Evolutionary conservation across 2,329 filamentous ascomycete species (phyloP), one percentile per base, ranked within the genome.

Genomic region (Diaporthe longicolla): DNA sequence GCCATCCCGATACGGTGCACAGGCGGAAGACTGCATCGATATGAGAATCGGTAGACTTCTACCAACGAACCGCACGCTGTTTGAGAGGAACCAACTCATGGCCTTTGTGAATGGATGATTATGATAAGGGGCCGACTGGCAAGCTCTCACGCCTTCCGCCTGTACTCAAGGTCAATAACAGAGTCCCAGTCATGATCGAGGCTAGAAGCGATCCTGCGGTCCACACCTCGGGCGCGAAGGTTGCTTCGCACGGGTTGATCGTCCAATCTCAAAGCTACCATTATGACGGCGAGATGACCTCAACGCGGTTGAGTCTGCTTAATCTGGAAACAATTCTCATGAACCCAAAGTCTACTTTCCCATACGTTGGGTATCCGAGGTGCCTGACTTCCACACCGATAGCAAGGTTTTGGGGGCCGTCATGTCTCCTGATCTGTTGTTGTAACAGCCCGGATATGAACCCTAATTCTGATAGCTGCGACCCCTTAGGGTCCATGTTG

Each of bases 321-420:
- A 54, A n/a, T 40, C 63, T 8, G 48, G 32, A 37, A 40, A 68
- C 19, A 37, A 11, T 26, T 52, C 3, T 66, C 63, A n/a, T 24
- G 63, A 37, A 66, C 29, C 45, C 63, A 66, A 35, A 66, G 40
- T 19, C 32, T 13, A 52, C 45, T 66, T 66, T 66, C 13, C 63
- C 63, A 66, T 66, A 45, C 29, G 11, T 15, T 10, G 9, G 29
- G 11, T 29, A 50, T 21, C 29, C 13, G 15, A 19, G 10, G 37
- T 66, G 15, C 29, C 32, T 66, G 29, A 52, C 24, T 66, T 37
- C 45, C 21, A 26, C 43, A 24, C 19, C 8, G 8, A 35, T 5
- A 24, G 11, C 13, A 66, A 50, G 19, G 43, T 50, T 66, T 66
- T 29, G 58, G 37, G 43, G 43, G 43, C 43, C 40, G 59, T 35